Percentiles rank a stretch among this genome's conserved stretches.
These are phyloP conservation scores for Rhodosporidiobolus sp. DNA, from an alignment of 768 basidiomycete genomes.

Conservation along the genomic window DNA sequence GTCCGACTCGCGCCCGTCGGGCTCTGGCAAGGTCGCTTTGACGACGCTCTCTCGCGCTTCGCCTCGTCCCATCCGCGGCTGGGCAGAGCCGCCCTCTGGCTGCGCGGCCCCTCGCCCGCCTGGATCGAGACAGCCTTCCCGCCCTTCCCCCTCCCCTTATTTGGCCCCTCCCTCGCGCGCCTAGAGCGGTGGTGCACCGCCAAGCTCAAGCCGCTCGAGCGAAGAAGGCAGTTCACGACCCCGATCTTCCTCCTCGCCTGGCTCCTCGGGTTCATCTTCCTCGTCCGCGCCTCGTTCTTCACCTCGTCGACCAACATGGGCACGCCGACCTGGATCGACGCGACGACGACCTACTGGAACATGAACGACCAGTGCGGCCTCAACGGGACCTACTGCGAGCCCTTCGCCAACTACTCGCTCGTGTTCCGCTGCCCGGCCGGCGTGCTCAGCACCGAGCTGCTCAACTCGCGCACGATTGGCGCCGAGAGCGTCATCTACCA, in stretches of 20 bases:
- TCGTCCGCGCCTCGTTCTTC: slow-evolving; percentile 69
- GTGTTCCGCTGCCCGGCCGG: slow-evolving; percentile 79
- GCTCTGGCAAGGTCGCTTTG: slow-evolving; percentile 4
- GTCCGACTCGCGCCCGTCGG: slow-evolving; percentile 10
- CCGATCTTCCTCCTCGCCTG: slow-evolving; percentile 61
- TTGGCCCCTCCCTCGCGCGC: slow-evolving; percentile 19
- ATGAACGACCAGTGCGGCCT: slow-evolving; percentile 70
- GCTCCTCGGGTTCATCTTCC: slow-evolving; percentile 69
- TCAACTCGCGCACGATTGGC: slow-evolving; percentile 73
- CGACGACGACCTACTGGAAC: slow-evolving; percentile 69
- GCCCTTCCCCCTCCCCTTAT: slow-evolving; percentile 22
- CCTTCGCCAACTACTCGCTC: slow-evolving; percentile 61
- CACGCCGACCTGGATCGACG: slow-evolving; percentile 58
- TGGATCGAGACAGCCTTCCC: slow-evolving; percentile 22
- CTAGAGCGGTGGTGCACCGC: slow-evolving; percentile 3
- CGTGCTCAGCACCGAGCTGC: slow-evolving; percentile 62
- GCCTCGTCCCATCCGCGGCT: neutral
- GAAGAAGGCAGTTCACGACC: slow-evolving; percentile 33
- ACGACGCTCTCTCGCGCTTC: neutral
- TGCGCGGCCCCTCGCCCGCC: slow-evolving; percentile 32
- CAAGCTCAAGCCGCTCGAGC: slow-evolving; percentile 3
- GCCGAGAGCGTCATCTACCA: slow-evolving; percentile 62
- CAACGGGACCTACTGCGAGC: slow-evolving; percentile 63
- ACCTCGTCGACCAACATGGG: slow-evolving; percentile 57
- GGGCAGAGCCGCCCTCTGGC: slow-evolving; percentile 7